A percentile compares a stretch with the other conserved stretches of the same genome.
Evolutionary conservation across 1,284 basidiomycete species (phyloP).

Genomic region (Trametes polyzona): DNA sequence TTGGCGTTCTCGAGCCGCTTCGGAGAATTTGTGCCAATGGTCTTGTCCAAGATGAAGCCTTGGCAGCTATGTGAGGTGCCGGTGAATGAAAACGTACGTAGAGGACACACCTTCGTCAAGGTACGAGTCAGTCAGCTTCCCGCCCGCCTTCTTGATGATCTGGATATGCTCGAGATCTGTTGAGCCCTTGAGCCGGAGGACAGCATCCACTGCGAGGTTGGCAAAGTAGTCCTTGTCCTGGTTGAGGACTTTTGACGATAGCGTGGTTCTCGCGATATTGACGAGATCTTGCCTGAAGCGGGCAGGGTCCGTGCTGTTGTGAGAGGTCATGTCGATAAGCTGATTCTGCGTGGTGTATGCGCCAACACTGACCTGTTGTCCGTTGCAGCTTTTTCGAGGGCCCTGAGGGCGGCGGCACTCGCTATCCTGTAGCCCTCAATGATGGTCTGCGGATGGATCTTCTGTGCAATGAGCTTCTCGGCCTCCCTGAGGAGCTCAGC

Average conservation of each 20-base stretch:
- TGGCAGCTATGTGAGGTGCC: neutral
- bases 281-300: constrained; percentile 90
- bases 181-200: constrained; percentile 92
- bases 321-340: no score
- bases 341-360: no score
- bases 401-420: constrained; percentile 82
- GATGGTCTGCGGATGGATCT: constrained; percentile 99
- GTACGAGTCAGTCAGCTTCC: constrained; percentile 98
- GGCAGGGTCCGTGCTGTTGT: constrained; percentile 72
- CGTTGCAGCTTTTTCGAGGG: constrained; percentile 80
- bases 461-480: constrained; percentile 91
- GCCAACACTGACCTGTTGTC: constrained; percentile 76
- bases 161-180: constrained; percentile 99
- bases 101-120: constrained; percentile 87
- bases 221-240: constrained; percentile 99
- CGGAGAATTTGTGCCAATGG: constrained; percentile 93
- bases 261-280: constrained; percentile 96
- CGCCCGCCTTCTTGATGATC: constrained; percentile 99
- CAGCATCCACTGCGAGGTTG: constrained; percentile 97
- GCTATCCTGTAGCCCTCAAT: constrained; percentile 98
- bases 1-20: constrained; percentile 95
- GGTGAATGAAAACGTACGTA: neutral
- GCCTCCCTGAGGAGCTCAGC: constrained; percentile 94
- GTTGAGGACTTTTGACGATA: constrained; percentile 95
- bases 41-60: constrained; percentile 99